Evolutionary conservation across 768 basidiomycete genomes (phyloP), one percentile per base, ranked within the genome.

Genomic region (Coprinopsis strossmayeri): DNA sequence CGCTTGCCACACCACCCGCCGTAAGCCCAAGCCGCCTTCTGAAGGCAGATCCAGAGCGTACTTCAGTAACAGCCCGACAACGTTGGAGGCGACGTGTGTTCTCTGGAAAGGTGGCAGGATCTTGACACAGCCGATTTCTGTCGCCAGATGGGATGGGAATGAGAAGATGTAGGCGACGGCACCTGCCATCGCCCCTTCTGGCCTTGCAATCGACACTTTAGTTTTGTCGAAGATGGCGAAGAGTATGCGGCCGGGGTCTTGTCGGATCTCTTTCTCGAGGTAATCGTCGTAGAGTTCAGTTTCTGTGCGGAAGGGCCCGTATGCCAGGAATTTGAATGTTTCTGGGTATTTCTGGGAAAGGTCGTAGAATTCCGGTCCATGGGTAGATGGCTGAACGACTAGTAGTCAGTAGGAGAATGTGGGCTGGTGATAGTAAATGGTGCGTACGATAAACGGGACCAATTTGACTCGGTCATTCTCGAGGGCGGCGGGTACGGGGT

Each of bases 1-100:
- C 3, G 81, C 69, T 51, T 74, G 72, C 79, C 83, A 88, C 24
- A 77, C 76, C 0, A 84, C 76, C 9, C 84, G 70, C 2, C 84
- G 71, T 28, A 87, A 59, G 0, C 78, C 76, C 2, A 86, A 65
- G 0, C 77, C 77, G 3, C 23, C 68, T 61, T 59, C 59, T 4
- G 58, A 57, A 0, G 77, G 72, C 2, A 63, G 49, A 45, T 75
- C 65, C 12, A 76, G 59, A 5, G 74, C 65, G 44, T 73, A 76
- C 15, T 68, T 63, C 17, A 89, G 64, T 7, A 81, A 62, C 2
- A 79, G 57, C 0, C 76, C 77, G 12, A 71, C 62, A 1, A 74
- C 73, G 52, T 78, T 76, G 3, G 79, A 73, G 2, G 79, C 72
- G 26, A 86, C 74, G 53, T 85, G 80, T 0, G 81, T 85, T 13